Percentiles rank a stretch among this genome's conserved stretches.
These are phyloP conservation scores for Collybia nuda DNA, from an alignment of 768 basidiomycete species.

Conservation along the genomic window DNA sequence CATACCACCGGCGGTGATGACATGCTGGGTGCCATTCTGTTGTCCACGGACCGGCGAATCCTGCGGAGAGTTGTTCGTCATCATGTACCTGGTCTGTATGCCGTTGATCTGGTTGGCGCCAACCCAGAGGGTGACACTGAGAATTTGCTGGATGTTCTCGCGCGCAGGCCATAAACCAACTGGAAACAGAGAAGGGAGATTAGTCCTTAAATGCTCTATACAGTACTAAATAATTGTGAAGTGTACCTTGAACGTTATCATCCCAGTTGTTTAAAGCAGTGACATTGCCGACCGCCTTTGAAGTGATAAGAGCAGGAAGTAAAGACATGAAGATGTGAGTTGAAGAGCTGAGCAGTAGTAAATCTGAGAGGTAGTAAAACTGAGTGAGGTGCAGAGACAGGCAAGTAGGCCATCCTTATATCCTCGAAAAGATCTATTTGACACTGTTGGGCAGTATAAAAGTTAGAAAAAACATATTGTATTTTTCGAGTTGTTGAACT, in stretches of 20 bases:
- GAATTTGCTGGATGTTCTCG: not conserved
- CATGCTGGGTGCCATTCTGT: too few relatives aligned
- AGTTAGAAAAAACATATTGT: too few relatives aligned
- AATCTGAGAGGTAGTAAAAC: too few relatives aligned
- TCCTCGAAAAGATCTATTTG: too few relatives aligned
- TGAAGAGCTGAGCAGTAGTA: not conserved
- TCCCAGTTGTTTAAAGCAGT: not conserved
- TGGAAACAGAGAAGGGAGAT: not conserved
- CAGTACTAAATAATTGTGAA: too few relatives aligned
- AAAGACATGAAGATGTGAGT: not conserved
- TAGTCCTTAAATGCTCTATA: too few relatives aligned
- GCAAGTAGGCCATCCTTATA: too few relatives aligned
- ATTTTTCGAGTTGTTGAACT: too few relatives aligned
- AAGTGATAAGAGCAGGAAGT: constrained; percentile 1
- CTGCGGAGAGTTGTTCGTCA: not conserved
- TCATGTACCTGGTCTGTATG: not conserved
- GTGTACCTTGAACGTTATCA: not conserved
- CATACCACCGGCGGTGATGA: not conserved
- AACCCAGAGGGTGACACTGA: not conserved
- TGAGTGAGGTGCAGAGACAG: too few relatives aligned
- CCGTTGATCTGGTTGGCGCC: not conserved
- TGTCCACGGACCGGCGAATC: too few relatives aligned
- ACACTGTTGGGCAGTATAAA: too few relatives aligned
- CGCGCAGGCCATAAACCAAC: not conserved
- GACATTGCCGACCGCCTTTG: not conserved